phyloP scores from a whole-genome alignment of 306 rosid species.

The Heteromeles arbutifolia region DNA sequence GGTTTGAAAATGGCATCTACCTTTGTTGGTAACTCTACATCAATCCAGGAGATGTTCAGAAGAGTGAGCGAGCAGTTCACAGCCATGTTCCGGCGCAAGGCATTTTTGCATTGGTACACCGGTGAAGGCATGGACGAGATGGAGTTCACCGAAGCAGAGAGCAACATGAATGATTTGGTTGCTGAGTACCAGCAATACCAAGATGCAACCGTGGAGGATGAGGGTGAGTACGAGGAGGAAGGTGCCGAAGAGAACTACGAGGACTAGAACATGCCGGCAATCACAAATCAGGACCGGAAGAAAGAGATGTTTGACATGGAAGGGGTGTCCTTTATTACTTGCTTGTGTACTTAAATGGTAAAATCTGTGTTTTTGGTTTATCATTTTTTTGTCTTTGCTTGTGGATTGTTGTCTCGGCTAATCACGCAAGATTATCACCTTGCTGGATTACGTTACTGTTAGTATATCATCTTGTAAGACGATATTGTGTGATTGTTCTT shows the following conservation, averaged over 20 bases:
- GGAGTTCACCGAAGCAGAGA: constrained; percentile 94
- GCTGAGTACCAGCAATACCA: constrained; percentile 95
- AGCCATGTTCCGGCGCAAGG: constrained; percentile 88
- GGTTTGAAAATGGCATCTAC: constrained; percentile 84
- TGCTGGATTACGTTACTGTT: neutral
- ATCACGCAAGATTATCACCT: neutral
- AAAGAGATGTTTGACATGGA: neutral
- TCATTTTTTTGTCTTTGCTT: neutral
- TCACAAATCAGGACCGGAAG: neutral
- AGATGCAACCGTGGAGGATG: constrained; percentile 84
- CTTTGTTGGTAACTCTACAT: constrained; percentile 86
- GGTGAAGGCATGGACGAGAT: constrained; percentile 98
- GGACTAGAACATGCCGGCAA: constrained; percentile 12
- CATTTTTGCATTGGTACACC: constrained; percentile 93
- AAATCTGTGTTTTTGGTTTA: constrained; percentile 4
- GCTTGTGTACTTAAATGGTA: neutral
- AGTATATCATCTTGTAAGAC: neutral
- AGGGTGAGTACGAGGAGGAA: constrained; percentile 58
- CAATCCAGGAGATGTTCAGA: constrained; percentile 95
- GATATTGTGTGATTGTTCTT: constrained; percentile 9
- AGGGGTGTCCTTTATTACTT: neutral
- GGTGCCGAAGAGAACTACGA: constrained; percentile 29
- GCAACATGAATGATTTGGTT: constrained; percentile 92
- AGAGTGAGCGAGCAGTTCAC: constrained; percentile 93
- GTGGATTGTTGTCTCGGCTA: constrained; percentile 3